phyloP scores from a whole-genome alignment of 1,284 basidiomycete genomes.

The Schizopora paradoxa region DNA sequence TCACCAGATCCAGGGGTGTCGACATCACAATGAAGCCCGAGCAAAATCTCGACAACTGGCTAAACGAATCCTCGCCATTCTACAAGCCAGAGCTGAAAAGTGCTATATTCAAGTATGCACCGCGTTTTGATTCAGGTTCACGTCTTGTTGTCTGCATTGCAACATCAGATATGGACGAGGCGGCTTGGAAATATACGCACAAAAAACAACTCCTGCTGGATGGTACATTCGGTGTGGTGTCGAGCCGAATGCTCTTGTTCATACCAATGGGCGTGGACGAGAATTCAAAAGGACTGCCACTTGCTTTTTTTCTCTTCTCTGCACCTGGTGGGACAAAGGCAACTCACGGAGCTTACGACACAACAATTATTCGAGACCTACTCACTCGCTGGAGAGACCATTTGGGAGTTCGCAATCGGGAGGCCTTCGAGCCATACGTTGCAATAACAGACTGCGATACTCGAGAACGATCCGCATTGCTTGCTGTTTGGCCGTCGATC shows the following conservation, averaged over 20 bases:
- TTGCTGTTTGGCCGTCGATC: constrained; percentile 27
- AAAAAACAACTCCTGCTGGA: constrained; percentile 31
- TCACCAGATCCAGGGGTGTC: constrained; percentile 20
- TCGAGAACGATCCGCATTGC: constrained; percentile 30
- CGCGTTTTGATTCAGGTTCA: constrained; percentile 17
- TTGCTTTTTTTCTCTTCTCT: constrained; percentile 35
- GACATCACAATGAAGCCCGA: constrained; percentile 21
- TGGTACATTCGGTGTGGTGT: constrained; percentile 35
- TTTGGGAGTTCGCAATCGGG: constrained; percentile 12
- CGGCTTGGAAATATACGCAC: constrained; percentile 31
- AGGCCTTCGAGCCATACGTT: constrained; percentile 25
- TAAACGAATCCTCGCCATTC: constrained; percentile 18
- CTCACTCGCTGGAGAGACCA: constrained; percentile 24
- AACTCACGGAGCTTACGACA: constrained; percentile 33
- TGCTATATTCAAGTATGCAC: constrained; percentile 27
- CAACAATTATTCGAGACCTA: constrained; percentile 26
- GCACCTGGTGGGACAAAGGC: constrained; percentile 29
- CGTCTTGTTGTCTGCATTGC: constrained; percentile 28
- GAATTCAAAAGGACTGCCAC: constrained; percentile 25
- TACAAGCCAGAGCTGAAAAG: constrained; percentile 23
- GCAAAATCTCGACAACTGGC: constrained; percentile 23
- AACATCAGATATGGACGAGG: constrained; percentile 31
- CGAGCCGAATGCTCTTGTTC: constrained; percentile 29
- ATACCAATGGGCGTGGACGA: constrained; percentile 33
- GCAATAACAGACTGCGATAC: constrained; percentile 37